phyloP scores from a whole-genome alignment of 495 filamentous ascomycete species.

The Hypoxylon crocopeplum region DNA sequence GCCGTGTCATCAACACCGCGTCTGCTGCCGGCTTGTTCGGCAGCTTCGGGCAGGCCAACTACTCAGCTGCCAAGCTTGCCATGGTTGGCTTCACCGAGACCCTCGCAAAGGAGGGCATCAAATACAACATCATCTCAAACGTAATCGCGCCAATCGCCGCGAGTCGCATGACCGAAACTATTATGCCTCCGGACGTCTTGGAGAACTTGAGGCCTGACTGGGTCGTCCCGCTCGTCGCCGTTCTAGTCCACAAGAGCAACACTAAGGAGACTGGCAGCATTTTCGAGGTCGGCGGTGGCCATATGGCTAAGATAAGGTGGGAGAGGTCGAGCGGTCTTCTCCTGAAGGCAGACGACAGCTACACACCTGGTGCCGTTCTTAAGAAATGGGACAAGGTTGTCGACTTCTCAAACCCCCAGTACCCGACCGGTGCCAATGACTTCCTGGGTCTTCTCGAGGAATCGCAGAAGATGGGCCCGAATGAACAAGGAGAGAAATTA shows the following conservation, averaged over 20 bases:
- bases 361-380: conserved; percentile 87
- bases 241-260: conserved; percentile 88
- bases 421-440: conserved; percentile 87
- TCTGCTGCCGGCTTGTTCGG: conserved; percentile 96
- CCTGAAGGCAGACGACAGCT: conserved; percentile 84
- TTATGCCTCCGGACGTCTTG: conserved; percentile 95
- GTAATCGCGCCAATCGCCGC: conserved; percentile 97
- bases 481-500: conserved; percentile 75
- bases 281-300: conserved; percentile 93
- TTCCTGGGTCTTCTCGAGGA: conserved; percentile 88
- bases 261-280: conserved; percentile 83
- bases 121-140: conserved; percentile 98
- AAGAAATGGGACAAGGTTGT: conserved; percentile 87
- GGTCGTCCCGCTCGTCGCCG: conserved; percentile 93
- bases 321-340: conserved; percentile 91
- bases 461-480: conserved; percentile 78
- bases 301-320: conserved; percentile 93
- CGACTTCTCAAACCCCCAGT: conserved; percentile 84
- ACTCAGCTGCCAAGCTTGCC: conserved; percentile 94
- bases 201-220: conserved; percentile 91
- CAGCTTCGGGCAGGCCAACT: conserved; percentile 95
- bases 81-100: conserved; percentile 99
- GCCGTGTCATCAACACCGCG: conserved; percentile 93
- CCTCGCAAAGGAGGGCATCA: conserved; percentile 93
- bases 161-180: conserved; percentile 94